A percentile compares a stretch with the other conserved stretches of the same genome.
Evolutionary conservation across 176 grass and related monocot species (phyloP).

Genomic region (Panicum miliaceum): DNA sequence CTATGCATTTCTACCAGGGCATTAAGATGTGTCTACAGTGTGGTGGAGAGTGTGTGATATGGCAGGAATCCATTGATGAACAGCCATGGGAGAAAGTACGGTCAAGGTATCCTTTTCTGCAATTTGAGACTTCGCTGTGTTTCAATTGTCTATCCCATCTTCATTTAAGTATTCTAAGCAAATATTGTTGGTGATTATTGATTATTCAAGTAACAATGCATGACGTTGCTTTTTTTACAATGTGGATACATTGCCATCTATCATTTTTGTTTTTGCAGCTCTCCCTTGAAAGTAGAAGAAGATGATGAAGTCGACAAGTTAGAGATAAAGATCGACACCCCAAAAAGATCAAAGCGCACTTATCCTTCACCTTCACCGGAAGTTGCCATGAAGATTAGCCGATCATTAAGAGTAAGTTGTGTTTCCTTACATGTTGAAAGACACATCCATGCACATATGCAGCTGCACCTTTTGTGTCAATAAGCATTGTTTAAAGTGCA

Average conservation of each 20-base stretch:
- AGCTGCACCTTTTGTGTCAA: neutral
- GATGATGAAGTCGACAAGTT: conserved; percentile 93
- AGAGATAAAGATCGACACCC: conserved; percentile 72
- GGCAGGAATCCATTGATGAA: conserved; percentile 96
- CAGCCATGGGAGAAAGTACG: conserved; percentile 85
- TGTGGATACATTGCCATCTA: neutral
- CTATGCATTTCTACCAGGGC: conserved; percentile 62
- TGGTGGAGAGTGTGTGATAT: conserved; percentile 90
- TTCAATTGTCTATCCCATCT: conserved; percentile 16
- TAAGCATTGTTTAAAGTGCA: neutral
- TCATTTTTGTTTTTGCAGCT: conserved; percentile 54
- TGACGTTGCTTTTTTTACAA: conserved; percentile 23
- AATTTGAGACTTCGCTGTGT: neutral
- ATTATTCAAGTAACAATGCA: neutral
- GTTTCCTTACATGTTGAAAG: conserved; percentile 16
- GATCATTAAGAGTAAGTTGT: conserved; percentile 71
- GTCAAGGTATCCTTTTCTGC: conserved; percentile 60
- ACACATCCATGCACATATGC: neutral
- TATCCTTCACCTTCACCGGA: conserved; percentile 84
- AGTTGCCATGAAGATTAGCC: conserved; percentile 92
- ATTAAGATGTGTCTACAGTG: conserved; percentile 77
- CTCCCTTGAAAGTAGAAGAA: conserved; percentile 89
- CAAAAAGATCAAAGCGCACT: conserved; percentile 68
- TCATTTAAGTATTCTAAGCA: neutral
- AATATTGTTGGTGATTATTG: neutral